These are phyloP conservation scores for Candida nonsorbophila DNA, from an alignment of 805 yeast genomes.

Conservation along the genomic window DNA sequence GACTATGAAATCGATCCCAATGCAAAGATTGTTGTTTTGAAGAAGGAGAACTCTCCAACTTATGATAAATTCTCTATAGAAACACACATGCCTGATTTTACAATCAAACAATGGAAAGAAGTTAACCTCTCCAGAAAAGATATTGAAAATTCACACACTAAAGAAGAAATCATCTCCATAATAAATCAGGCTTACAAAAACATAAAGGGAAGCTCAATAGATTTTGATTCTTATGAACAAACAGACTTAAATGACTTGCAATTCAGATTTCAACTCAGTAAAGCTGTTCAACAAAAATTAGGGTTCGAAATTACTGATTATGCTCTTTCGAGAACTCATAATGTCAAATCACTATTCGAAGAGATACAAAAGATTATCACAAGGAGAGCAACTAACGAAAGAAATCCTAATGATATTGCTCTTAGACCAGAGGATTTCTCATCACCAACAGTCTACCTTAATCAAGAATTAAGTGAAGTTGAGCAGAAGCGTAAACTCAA, in stretches of 20 bases:
- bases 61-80: conserved; percentile 18
- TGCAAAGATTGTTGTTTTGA: conserved; percentile 30
- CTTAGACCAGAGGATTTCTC: conserved; percentile 50
- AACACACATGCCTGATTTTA: conserved; percentile 30
- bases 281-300: conserved; percentile 42
- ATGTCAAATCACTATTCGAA: conserved; percentile 30
- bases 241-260: conserved; percentile 35
- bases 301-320: conserved; percentile 53
- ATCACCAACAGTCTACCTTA: conserved; percentile 54
- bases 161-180: conserved; percentile 17
- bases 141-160: conserved; percentile 21
- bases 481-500: conserved; percentile 42
- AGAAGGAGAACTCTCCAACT: conserved; percentile 29
- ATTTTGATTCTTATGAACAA: conserved; percentile 7
- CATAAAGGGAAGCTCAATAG: conserved; percentile 12
- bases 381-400: conserved; percentile 47
- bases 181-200: conserved; percentile 20
- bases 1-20: conserved; percentile 26
- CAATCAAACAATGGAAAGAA: conserved; percentile 31
- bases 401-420: conserved; percentile 72
- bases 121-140: conserved; percentile 15
- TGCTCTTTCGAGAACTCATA: conserved; percentile 36
- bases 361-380: conserved; percentile 37
- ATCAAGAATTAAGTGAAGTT: conserved; percentile 42
- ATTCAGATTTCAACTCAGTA: conserved; percentile 45